phyloP scores from a whole-genome alignment of 257 asterid genomes.

The Rhazya stricta region DNA sequence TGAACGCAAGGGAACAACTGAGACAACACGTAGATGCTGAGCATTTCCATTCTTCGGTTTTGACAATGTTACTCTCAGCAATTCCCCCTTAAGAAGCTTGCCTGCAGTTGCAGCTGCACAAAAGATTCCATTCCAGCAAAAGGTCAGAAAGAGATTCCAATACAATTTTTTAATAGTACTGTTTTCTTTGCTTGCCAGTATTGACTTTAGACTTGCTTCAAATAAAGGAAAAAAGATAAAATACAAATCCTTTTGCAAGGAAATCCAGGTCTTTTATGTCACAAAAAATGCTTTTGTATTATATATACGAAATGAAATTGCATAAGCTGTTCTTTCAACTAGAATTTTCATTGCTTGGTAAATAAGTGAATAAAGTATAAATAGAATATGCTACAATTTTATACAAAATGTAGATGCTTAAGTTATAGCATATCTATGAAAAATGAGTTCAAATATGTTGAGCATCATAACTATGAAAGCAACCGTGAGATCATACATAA shows the following conservation, averaged over 20 bases:
- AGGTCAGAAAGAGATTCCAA: neutral
- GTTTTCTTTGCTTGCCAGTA: neutral
- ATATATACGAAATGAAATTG: neutral
- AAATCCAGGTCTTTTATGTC: neutral
- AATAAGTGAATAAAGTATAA: neutral
- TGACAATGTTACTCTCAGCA: slow-evolving; percentile 65
- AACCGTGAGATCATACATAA: neutral
- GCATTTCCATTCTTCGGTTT: slow-evolving; percentile 80
- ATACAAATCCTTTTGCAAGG: neutral
- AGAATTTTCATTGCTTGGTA: neutral
- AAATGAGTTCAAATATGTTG: neutral
- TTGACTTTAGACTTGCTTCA: too few relatives aligned
- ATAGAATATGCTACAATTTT: neutral
- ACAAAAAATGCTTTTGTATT: neutral
- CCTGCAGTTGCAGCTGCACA: slow-evolving; percentile 46
- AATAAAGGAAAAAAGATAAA: neutral
- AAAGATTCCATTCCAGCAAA: slow-evolving; percentile 7
- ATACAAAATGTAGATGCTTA: neutral
- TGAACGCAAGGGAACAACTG: slow-evolving; percentile 62
- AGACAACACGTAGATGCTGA: slow-evolving; percentile 67
- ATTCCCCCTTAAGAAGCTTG: slow-evolving; percentile 72
- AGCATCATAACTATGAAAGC: neutral
- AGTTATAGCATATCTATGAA: neutral
- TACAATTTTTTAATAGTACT: too few relatives aligned
- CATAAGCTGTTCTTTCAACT: neutral